Evolutionary conservation across 495 filamentous ascomycete genomes (phyloP).

Genomic region (Lentithecium fluviatile): DNA sequence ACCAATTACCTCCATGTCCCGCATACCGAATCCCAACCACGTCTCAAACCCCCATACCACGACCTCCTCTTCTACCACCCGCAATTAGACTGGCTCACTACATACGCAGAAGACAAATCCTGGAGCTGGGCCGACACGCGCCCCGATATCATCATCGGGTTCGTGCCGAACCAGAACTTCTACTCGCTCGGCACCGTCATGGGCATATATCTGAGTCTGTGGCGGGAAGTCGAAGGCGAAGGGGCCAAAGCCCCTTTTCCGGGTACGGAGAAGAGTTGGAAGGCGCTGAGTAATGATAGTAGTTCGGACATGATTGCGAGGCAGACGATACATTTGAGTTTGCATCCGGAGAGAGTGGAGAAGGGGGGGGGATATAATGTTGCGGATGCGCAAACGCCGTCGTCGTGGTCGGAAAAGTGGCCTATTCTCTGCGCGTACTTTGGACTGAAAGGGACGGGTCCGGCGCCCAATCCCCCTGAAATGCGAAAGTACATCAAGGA

Average conservation of each 20-base stretch:
- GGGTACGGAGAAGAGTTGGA: constrained; percentile 38
- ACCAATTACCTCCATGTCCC: constrained; percentile 42
- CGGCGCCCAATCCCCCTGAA: constrained; percentile 14
- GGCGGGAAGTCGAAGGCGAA: constrained; percentile 33
- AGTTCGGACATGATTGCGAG: constrained; percentile 40
- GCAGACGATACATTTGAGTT: constrained; percentile 36
- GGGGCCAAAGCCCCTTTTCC: constrained; percentile 38
- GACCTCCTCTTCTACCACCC: constrained; percentile 42
- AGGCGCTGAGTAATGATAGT: constrained; percentile 36
- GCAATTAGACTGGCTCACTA: constrained; percentile 38
- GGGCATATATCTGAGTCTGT: constrained; percentile 38
- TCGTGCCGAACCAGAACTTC: constrained; percentile 42
- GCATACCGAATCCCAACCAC: constrained; percentile 34
- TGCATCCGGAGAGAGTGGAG: constrained; percentile 14
- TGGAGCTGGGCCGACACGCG: constrained; percentile 41
- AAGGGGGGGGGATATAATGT: constrained; percentile 41
- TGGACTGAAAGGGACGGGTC: constrained; percentile 36
- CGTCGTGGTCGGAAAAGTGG: constrained; percentile 38
- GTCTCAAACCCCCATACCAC: constrained; percentile 36
- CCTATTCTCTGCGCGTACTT: constrained; percentile 38
- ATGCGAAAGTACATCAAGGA: constrained; percentile 39
- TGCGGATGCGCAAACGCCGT: constrained; percentile 35
- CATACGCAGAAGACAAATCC: constrained; percentile 36
- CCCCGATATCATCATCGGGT: constrained; percentile 43
- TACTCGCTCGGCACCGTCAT: constrained; percentile 37